Evolutionary conservation across 2,329 filamentous ascomycete genomes (phyloP).

Genomic region (Raffaelea albimanens): DNA sequence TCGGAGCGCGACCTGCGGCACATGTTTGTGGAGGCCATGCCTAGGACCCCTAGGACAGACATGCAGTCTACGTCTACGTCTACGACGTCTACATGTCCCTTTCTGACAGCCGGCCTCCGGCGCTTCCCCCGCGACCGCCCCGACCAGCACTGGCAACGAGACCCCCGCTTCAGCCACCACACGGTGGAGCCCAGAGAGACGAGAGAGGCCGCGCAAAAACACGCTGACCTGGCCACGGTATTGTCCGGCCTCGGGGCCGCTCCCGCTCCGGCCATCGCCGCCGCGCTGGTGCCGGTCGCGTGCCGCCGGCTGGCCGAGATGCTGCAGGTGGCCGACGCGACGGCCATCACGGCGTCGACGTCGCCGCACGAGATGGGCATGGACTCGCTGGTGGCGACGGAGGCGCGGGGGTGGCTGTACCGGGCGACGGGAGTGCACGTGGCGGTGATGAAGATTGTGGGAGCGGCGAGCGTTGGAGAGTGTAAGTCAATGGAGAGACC

Average conservation of each 20-base stretch:
- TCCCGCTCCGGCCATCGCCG: too few species aligned
- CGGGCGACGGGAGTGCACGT: conserved; percentile 31
- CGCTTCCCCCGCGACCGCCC: conserved; percentile 23
- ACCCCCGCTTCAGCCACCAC: conserved; percentile 33
- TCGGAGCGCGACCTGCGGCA: conserved; percentile 42
- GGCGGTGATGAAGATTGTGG: conserved; percentile 34
- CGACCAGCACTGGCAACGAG: conserved; percentile 31
- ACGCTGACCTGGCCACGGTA: too few species aligned
- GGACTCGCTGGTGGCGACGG: conserved; percentile 30
- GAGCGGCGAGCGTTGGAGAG: conserved; percentile 20
- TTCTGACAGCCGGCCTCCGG: conserved; percentile 30
- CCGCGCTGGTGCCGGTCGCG: conserved; percentile 20
- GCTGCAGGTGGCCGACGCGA: conserved; percentile 21
- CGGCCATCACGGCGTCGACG: conserved; percentile 19
- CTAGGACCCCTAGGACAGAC: conserved; percentile 25
- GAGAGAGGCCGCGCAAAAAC: too few species aligned
- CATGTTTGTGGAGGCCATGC: conserved; percentile 41
- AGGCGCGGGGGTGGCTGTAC: conserved; percentile 36
- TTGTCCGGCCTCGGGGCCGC: too few species aligned
- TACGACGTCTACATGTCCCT: too few species aligned
- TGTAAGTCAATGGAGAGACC: too few species aligned
- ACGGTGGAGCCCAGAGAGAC: too few species aligned
- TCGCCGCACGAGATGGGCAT: conserved; percentile 28
- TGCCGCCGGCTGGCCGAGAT: conserved; percentile 19
- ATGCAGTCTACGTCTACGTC: conserved; percentile 9